Evolutionary conservation across 2,329 filamentous ascomycete species (phyloP), one percentile per base, ranked within the genome.

Genomic region (Ceratocystis cubensis): DNA sequence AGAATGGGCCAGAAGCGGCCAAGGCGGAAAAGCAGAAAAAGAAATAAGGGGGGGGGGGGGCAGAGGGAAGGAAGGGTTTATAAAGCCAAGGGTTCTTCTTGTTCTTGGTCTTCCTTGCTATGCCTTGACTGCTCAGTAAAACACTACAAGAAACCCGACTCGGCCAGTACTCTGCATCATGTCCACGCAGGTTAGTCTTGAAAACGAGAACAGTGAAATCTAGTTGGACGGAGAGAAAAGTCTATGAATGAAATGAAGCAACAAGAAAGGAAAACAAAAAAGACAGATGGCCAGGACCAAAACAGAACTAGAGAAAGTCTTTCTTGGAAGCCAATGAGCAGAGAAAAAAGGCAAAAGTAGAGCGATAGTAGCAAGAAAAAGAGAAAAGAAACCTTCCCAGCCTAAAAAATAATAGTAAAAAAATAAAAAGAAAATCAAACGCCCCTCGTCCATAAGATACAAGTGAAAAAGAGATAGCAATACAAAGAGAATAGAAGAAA

Each of bases 81-180:
- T 20, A 62, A 17, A n/a, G 22, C 33, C 17, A 64, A n/a, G 25
- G 62, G 20, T 64, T 33, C 45, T 53, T 64, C 22, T 22, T 22
- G 8, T 22, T 41, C 37, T 53, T 53, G 45, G 17, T 45, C 63
- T 64, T 50, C 37, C 37, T 41, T 41, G 37, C 10, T 41, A 41
- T 41, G 37, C 37, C 37, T 41, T 41, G 37, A 41, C 37, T 41
- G 22, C 30, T 41, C n/a, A 28, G 15, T 20, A 25, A 59, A 46
- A 41, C 37, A 41, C 53, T 66, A 68, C 65, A 66, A 57, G 61
- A 68, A 68, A 41, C 64, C 67, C 22, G 67, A 66, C 37, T 64
- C 64, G 22, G 67, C 64, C 45, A 66, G 61, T 30, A 66, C 61
- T 66, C 64, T 66, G 53, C 63, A 50, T 50, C 37, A 53, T 48